phyloP scores from a whole-genome alignment of 2,329 filamentous ascomycete species.

The Aspergillaceae sp. region DNA sequence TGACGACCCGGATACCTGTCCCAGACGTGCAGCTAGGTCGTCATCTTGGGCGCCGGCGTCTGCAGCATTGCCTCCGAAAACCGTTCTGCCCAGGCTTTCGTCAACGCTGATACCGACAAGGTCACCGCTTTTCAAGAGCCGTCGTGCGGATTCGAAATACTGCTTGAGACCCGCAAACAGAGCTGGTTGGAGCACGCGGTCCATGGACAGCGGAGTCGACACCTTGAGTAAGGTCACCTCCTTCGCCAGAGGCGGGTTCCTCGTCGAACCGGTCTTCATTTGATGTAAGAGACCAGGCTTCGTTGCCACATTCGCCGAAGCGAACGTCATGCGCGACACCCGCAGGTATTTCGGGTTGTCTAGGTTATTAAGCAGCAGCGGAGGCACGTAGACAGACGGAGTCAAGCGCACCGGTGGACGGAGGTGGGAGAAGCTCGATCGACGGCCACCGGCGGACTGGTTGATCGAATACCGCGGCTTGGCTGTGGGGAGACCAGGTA shows the following conservation, averaged over 20 bases:
- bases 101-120: conserved; percentile 84
- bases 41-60: conserved; percentile 57
- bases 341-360: conserved; percentile 69
- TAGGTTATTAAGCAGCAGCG: conserved; percentile 78
- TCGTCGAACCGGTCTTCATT: conserved; percentile 35
- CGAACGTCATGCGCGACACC: conserved; percentile 52
- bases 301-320: conserved; percentile 35
- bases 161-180: conserved; percentile 79
- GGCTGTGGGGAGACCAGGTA: conserved; percentile 57
- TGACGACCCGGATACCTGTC: conserved; percentile 19
- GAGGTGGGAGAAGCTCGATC: conserved; percentile 46
- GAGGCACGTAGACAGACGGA: conserved; percentile 68
- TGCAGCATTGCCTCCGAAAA: conserved; percentile 58
- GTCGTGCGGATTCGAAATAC: conserved; percentile 74
- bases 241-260: conserved; percentile 52
- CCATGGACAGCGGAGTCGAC: conserved; percentile 78
- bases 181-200: conserved; percentile 74
- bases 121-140: conserved; percentile 79
- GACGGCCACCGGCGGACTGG: conserved; percentile 35
- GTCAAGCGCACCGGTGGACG: conserved; percentile 39
- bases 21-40: conserved; percentile 47
- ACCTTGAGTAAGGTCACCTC: conserved; percentile 86
- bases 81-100: conserved; percentile 68
- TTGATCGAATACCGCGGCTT: conserved; percentile 51
- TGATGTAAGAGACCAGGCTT: conserved; percentile 50